These are phyloP conservation scores for Uronychia binucleata DNA, from an alignment of 73 alveolate genomes.

Conservation along the genomic window DNA sequence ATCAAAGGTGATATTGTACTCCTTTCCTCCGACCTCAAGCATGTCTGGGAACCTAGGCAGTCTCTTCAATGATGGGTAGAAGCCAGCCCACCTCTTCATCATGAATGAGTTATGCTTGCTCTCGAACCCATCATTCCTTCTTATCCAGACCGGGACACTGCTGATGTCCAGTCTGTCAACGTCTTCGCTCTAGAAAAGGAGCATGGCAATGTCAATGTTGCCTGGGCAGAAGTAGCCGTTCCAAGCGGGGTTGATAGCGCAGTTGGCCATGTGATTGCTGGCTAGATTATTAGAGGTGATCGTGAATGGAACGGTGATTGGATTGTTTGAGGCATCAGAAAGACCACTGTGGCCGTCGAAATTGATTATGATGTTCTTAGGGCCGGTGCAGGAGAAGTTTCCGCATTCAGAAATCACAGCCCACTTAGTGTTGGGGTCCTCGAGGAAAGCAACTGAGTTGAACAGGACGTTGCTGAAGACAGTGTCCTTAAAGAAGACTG, in stretches of 20 bases:
- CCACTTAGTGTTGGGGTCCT: neutral
- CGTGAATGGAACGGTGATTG: neutral
- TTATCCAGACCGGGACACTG: neutral
- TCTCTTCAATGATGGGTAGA: neutral
- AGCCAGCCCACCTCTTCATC: constrained; percentile 6
- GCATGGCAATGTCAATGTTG: neutral
- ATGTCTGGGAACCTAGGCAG: constrained; percentile 8
- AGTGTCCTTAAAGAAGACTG: neutral
- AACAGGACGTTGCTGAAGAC: neutral
- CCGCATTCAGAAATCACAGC: constrained; percentile 30
- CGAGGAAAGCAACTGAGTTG: constrained; percentile 12
- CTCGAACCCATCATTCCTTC: neutral
- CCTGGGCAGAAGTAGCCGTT: constrained; percentile 5
- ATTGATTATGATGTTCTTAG: constrained; percentile 2
- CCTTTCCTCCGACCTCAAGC: neutral
- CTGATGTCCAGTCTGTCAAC: neutral
- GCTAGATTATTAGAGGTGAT: neutral
- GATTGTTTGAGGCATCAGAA: neutral
- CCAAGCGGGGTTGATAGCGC: neutral
- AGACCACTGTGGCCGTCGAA: neutral
- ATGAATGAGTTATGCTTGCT: neutral
- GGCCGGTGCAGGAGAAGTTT: constrained; percentile 52
- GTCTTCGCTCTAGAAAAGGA: neutral
- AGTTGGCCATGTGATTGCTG: neutral
- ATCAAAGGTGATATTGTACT: neutral